A percentile compares a stretch with the other conserved stretches of the same genome.
These are phyloP conservation scores for Notholithocarpus densiflorus DNA, from an alignment of 306 rosid species.

Conservation along the genomic window DNA sequence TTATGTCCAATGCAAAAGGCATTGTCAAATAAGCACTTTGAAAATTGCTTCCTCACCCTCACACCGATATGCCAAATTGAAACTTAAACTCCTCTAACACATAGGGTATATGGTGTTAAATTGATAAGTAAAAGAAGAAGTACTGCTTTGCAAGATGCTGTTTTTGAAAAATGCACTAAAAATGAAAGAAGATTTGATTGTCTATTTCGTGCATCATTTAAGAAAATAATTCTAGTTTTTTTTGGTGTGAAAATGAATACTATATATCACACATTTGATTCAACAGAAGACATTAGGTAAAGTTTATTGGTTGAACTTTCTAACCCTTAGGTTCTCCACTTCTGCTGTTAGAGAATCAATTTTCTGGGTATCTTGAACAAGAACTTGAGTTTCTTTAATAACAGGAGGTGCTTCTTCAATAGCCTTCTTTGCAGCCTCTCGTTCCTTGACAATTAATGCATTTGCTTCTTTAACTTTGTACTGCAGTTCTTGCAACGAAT, in stretches of 20 bases:
- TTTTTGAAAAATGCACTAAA: neutral
- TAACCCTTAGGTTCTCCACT: constrained; percentile 67
- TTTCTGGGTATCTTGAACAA: constrained; percentile 74
- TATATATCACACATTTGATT: neutral
- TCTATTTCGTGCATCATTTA: neutral
- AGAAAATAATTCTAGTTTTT: neutral
- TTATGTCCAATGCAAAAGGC: neutral
- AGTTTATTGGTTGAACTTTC: constrained; percentile 20
- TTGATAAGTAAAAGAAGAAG: constrained; percentile 14
- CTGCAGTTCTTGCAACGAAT: constrained; percentile 63
- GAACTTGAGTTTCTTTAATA: constrained; percentile 67
- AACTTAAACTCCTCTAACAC: neutral
- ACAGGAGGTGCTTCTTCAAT: constrained; percentile 77
- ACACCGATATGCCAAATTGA: constrained; percentile 4
- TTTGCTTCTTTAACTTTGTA: constrained; percentile 61
- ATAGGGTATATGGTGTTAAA: constrained; percentile 7
- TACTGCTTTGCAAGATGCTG: neutral
- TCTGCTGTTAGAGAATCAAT: constrained; percentile 64
- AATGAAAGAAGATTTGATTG: neutral
- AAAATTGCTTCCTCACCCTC: constrained; percentile 5
- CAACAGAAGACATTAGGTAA: neutral
- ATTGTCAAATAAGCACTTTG: neutral
- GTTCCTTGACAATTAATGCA: constrained; percentile 58
- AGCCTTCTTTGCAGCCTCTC: constrained; percentile 59
- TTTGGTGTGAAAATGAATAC: neutral